Conservation (phyloP, 2,329 filamentous ascomycete species). For the Elsinoe fawcettii region DNA sequence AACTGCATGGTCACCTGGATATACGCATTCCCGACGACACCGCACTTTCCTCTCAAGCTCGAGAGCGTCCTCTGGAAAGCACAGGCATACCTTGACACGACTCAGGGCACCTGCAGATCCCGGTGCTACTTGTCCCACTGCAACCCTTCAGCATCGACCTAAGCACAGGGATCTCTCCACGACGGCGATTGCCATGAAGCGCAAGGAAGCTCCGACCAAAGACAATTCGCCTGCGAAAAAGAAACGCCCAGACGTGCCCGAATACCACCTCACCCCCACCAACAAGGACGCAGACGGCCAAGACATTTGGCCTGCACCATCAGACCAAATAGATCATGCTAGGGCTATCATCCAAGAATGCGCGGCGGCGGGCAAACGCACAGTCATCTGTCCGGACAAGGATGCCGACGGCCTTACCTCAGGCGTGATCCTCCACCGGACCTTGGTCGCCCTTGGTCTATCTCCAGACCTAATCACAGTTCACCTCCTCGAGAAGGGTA, state of each 20-base stretch:
- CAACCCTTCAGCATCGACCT: neutral
- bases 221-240: slow-evolving; percentile 20
- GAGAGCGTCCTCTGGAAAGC: neutral
- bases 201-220: slow-evolving; percentile 24
- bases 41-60: neutral
- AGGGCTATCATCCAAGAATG: slow-evolving; percentile 52
- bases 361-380: slow-evolving; percentile 43
- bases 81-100: neutral
- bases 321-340: slow-evolving; percentile 47
- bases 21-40: neutral
- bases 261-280: slow-evolving; percentile 40
- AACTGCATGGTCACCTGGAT: neutral
- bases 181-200: slow-evolving; percentile 21
- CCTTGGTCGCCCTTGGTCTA: slow-evolving; percentile 52
- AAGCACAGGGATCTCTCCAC: neutral
- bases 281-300: slow-evolving; percentile 39
- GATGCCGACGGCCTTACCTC: slow-evolving; percentile 60
- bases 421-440: slow-evolving; percentile 55
- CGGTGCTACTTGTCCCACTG: neutral
- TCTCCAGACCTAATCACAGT: slow-evolving; percentile 45
- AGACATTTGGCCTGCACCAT: slow-evolving; percentile 55
- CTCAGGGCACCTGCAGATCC: neutral
- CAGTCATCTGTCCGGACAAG: slow-evolving; percentile 60
- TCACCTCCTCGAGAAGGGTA: slow-evolving; percentile 54
- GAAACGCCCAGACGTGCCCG: slow-evolving; percentile 30